Evolutionary conservation across 2,329 filamentous ascomycete genomes (phyloP), one percentile per base, ranked within the genome.

Genomic region (Cordyceps farinosa): DNA sequence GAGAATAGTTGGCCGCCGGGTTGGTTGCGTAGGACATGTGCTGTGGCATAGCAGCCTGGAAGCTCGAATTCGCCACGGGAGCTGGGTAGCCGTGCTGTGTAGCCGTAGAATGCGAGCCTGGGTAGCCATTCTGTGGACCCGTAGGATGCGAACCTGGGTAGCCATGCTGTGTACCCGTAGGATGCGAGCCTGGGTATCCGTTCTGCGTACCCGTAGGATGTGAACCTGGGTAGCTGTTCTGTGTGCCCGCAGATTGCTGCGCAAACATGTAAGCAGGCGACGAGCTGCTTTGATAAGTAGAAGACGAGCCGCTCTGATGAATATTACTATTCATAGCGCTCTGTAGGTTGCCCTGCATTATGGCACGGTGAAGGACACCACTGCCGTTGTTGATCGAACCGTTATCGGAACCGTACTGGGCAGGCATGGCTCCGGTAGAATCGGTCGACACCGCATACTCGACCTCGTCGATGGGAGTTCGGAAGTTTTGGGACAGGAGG

Each of bases 401-500:
- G 30, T 63, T 30, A 29, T 45, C 34, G 15, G 45, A 13, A 44
- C n/a, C 52, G 30, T 70, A 52, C 5, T 64, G 38, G 2, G 54
- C 27, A 15, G 66, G 63, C 36, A 70, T 53, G 29, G 62, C n/a
- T 1, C 52, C 50, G 8, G 10, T 36, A 51, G 27, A 42, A 30
- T 64, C 67, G n/a, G 70, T 66, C 38, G 38, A 8, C 17, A 66
- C 50, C 10, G 54, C 48, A 47, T 69, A 73, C 42, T 87, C 84
- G 3, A 82, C 71, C 54, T 90, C 87, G 59, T 90, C 85, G 38
- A 90, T 80, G 0, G 86, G 85, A 0, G 85, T 80, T 9, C 88
- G 84, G 75, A 90, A 91, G 73, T 86, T 90, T 69, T 88, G 85
- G 57, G 83, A 82, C 17, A 80, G 80, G 48, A 87, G 78, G 34